phyloP scores from a whole-genome alignment of 148 eudicot species.

The Fagopyrum esculentum region DNA sequence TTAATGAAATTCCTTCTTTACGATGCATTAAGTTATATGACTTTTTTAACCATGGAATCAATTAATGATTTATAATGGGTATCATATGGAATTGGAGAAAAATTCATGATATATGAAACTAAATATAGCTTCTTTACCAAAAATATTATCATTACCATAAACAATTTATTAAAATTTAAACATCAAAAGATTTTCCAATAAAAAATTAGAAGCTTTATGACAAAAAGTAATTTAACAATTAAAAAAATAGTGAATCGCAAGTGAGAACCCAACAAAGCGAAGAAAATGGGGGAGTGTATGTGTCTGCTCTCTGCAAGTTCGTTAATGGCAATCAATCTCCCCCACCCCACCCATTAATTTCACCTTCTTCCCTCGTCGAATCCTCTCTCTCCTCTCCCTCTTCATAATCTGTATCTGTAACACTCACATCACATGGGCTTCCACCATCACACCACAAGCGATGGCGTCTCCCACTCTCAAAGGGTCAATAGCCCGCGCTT shows the following conservation, averaged over 20 bases:
- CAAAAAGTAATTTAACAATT: too few species aligned
- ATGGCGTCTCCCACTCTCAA: conserved; percentile 44
- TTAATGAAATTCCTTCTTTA: too few species aligned
- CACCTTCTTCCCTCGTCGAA: background rate
- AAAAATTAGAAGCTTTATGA: too few species aligned
- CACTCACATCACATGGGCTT: conserved; percentile 23
- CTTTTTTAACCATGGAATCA: too few species aligned
- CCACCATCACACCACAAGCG: conserved; percentile 35
- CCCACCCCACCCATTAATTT: background rate
- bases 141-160: too few species aligned
- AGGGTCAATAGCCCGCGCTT: conserved; percentile 70
- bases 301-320: background rate
- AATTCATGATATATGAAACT: too few species aligned
- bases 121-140: too few species aligned
- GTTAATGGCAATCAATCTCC: conserved; percentile 13
- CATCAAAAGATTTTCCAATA: too few species aligned
- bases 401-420: background rate
- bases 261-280: background rate
- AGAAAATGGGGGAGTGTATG: background rate
- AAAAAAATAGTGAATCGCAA: background rate
- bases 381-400: background rate
- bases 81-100: too few species aligned
- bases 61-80: too few species aligned
- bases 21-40: too few species aligned
- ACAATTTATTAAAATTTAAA: too few species aligned